These are phyloP conservation scores for Lipomyces spencermartinsiae DNA, from an alignment of 805 yeast genomes.

Conservation along the genomic window DNA sequence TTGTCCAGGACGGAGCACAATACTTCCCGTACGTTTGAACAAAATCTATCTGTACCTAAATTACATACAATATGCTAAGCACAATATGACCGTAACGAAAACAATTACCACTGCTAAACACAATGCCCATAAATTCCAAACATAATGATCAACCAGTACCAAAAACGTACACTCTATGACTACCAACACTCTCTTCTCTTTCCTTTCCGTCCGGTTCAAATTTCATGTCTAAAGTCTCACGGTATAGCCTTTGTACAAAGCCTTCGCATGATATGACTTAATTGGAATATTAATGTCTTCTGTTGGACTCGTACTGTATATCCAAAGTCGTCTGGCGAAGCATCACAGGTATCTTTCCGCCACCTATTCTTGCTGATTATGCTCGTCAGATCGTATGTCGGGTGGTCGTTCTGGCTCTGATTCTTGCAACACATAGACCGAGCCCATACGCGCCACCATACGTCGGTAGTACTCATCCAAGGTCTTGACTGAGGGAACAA, in stretches of 20 bases:
- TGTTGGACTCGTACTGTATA: not conserved
- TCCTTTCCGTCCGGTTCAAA: not conserved
- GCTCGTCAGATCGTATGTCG: not conserved
- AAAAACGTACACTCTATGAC: not conserved
- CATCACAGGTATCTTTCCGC: not conserved
- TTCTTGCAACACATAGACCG: slow-evolving; percentile 37
- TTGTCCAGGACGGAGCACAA: no score
- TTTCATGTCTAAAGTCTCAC: no score
- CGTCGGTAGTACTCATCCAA: slow-evolving; percentile 47
- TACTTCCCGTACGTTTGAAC: not conserved
- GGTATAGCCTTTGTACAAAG: no score
- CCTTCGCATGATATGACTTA: no score
- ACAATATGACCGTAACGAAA: not conserved
- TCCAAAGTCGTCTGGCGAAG: not conserved
- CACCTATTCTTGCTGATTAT: not conserved
- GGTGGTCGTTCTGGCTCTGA: not conserved
- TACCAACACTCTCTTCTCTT: not conserved
- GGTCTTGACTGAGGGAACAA: slow-evolving; percentile 57
- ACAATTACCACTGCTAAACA: not conserved
- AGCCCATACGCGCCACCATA: slow-evolving; percentile 43
- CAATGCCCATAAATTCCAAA: not conserved
- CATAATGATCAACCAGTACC: not conserved
- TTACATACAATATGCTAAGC: not conserved
- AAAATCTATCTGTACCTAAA: not conserved
- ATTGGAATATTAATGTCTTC: not conserved